phyloP scores from a whole-genome alignment of 768 basidiomycete species.

The Daedalea quercina region DNA sequence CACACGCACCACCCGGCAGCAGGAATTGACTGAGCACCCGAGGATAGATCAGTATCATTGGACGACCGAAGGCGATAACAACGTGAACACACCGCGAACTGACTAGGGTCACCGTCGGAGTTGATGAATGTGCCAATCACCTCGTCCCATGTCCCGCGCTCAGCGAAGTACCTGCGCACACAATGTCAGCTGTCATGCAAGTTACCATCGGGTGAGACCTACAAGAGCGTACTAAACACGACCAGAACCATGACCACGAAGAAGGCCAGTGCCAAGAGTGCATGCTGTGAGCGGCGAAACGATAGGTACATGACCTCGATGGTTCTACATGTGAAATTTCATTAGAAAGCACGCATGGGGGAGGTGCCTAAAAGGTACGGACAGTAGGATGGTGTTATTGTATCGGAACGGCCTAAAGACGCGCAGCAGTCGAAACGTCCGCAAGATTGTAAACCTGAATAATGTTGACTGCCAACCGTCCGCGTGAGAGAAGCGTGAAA shows the following conservation, averaged over 20 bases:
- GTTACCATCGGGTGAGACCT: conserved; percentile 19
- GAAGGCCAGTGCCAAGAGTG: conserved; percentile 79
- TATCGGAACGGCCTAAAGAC: conserved; percentile 89
- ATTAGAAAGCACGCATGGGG: background rate
- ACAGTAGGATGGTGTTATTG: conserved; percentile 78
- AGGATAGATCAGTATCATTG: background rate
- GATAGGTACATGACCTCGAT: conserved; percentile 93
- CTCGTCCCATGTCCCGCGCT: conserved; percentile 87
- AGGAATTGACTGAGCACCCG: conserved; percentile 49
- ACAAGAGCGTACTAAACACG: conserved; percentile 83
- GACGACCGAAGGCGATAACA: background rate
- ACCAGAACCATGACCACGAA: conserved; percentile 85
- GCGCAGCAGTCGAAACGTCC: conserved; percentile 83
- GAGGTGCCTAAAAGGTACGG: conserved; percentile 25
- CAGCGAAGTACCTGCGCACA: conserved; percentile 74
- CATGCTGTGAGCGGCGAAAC: conserved; percentile 79
- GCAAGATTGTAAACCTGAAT: conserved; percentile 86
- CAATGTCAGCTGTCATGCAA: background rate
- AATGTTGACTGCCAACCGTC: conserved; percentile 53
- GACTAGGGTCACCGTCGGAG: conserved; percentile 75
- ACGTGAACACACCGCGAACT: conserved; percentile 53
- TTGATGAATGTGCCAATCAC: conserved; percentile 77
- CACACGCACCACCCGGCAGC: conserved; percentile 66
- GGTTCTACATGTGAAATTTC: conserved; percentile 40
- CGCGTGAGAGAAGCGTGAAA: background rate